Percentiles rank a stretch among this genome's conserved stretches.
phyloP scores from a whole-genome alignment of 345 rosid genomes.

The Brassica cretica region DNA sequence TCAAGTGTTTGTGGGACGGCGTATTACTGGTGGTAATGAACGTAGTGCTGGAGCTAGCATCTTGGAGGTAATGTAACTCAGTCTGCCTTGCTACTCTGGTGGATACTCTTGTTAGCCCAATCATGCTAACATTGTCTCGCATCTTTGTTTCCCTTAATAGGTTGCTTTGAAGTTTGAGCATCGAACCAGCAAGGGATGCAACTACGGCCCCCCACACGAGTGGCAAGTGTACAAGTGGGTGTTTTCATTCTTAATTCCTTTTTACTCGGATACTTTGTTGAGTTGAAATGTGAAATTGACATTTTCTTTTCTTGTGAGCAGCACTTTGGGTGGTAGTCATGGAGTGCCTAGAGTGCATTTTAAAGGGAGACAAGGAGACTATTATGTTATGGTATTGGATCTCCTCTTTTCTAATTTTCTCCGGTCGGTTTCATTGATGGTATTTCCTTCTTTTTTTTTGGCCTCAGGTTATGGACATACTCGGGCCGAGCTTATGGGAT shows the following conservation, averaged over 20 bases:
- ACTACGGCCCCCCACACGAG: constrained; percentile 94
- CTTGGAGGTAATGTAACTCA: constrained; percentile 56
- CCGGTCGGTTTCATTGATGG: constrained; percentile 20
- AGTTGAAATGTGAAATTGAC: constrained; percentile 5
- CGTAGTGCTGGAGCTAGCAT: constrained; percentile 77
- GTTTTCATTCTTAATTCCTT: constrained; percentile 1
- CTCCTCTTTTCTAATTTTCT: background rate
- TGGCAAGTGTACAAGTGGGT: constrained; percentile 97
- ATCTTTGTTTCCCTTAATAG: constrained; percentile 42
- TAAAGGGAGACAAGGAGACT: constrained; percentile 97
- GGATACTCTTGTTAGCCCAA: background rate
- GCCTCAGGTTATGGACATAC: constrained; percentile 94
- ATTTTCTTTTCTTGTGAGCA: constrained; percentile 37
- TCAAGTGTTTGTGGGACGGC: constrained; percentile 97
- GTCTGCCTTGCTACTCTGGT: no score
- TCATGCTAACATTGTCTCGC: constrained; percentile 5
- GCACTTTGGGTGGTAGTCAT: constrained; percentile 93
- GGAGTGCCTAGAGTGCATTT: constrained; percentile 92
- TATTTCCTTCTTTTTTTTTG: background rate
- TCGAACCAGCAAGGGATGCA: constrained; percentile 93
- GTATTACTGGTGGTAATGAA: constrained; percentile 63
- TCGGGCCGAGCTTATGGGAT: constrained; percentile 99
- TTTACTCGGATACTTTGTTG: background rate
- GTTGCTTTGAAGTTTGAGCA: constrained; percentile 98
- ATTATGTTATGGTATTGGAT: constrained; percentile 78